Evolutionary conservation across 352 stramenopile species (phyloP).

Genomic region (Phytophthora palmivora): DNA sequence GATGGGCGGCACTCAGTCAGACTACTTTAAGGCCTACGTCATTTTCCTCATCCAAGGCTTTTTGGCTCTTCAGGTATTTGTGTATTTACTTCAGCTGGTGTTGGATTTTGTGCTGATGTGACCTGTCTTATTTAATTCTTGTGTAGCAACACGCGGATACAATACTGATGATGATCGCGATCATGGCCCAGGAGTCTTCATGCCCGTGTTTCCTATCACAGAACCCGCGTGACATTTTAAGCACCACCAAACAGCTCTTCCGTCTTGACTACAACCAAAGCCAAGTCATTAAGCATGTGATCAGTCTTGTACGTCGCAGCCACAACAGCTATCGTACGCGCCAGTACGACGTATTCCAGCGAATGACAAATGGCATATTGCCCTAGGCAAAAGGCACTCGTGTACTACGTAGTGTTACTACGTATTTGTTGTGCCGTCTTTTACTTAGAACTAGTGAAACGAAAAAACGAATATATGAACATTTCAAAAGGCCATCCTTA

Average conservation of each 20-base stretch:
- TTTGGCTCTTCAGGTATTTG: constrained; percentile 92
- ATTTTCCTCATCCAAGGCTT: constrained; percentile 98
- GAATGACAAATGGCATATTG: constrained; percentile 93
- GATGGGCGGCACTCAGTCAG: constrained; percentile 92
- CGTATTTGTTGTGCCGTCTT: constrained; percentile 6
- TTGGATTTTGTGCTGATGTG: constrained; percentile 22
- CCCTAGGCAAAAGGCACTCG: constrained; percentile 59
- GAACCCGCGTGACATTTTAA: constrained; percentile 77
- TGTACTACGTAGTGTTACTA: background rate
- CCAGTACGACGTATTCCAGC: constrained; percentile 93
- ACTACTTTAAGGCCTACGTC: constrained; percentile 97
- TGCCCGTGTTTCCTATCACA: constrained; percentile 96
- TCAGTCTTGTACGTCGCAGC: constrained; percentile 89
- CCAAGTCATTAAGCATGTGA: constrained; percentile 90
- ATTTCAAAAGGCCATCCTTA: constrained; percentile 18
- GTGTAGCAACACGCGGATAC: constrained; percentile 90
- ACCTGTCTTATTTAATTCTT: constrained; percentile 18
- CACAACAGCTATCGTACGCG: constrained; percentile 92
- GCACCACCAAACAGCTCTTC: constrained; percentile 80
- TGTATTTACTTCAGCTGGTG: background rate
- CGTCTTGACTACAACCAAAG: constrained; percentile 83
- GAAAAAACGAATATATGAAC: constrained; percentile 26
- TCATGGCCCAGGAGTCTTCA: constrained; percentile 95
- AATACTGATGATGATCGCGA: constrained; percentile 96
- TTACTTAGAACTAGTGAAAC: constrained; percentile 19